Base-by-base conservation (phyloP, 257 asterid species). In the Catharanthus roseus region DNA sequence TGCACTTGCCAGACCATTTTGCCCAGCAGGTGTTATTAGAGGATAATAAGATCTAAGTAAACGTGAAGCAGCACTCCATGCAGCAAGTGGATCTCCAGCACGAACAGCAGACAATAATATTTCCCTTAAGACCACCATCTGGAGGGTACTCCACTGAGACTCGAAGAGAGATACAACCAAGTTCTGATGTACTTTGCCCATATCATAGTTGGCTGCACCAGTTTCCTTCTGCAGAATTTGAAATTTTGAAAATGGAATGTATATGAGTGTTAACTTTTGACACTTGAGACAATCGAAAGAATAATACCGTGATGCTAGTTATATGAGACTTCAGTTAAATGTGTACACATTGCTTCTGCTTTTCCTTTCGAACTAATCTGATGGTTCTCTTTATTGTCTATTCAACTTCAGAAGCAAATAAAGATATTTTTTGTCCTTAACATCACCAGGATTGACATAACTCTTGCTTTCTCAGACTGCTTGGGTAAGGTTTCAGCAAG, bases 11-110 rank as follows among this genome's bases (percentile, higher is more conserved):
- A 93, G 88, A 45, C 99, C 99, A 81, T 89, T 88, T 86, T 93
- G 99, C 76, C 96, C 99, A 65, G 96, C 91, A 49, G 99, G 99
- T 62, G 99, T 93, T 67, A 93, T 93, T 49, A 93, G 84, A 68
- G 99, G 99, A 88, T 93, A 93, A 69, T 93, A 93, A 64, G 97
- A 93, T 83, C 99, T 87, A 74, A 93, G 95, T 49, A 93, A 76
- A 63, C 99, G 97, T 74, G 97, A 97, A 75, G 99, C 95, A 63
- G 99, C 99, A 86, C 99, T 93, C 99, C 99, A 93, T 69, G 99
- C 99, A 71, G 97, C 95, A 78, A 89, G 96, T 65, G 99, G 99
- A 81, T 93, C 99, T 70, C 99, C 99, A 0, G 97, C 97, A 74
- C 96, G 95, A 49, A 93, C 91, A 74, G 99, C 96, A 74, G 97